phyloP scores from a whole-genome alignment of 306 rosid species.

The Cercis canadensis region DNA sequence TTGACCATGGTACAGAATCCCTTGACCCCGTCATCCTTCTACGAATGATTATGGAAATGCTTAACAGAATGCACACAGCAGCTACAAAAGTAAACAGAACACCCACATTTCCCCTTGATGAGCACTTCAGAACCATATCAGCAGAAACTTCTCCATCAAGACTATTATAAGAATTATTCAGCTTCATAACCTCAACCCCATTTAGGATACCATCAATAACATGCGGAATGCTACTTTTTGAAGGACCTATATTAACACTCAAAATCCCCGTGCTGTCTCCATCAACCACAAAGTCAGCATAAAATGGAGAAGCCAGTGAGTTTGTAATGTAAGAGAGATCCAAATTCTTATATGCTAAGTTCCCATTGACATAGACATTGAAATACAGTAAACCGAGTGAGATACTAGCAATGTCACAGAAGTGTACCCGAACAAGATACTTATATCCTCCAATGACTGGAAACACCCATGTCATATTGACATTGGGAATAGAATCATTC shows the following conservation, averaged over 20 bases:
- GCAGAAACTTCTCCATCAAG: constrained; percentile 58
- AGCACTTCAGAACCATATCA: constrained; percentile 37
- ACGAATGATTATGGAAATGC: constrained; percentile 50
- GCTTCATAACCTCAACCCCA: constrained; percentile 52
- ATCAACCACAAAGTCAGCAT: constrained; percentile 76
- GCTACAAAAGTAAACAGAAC: constrained; percentile 46
- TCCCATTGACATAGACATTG: constrained; percentile 84
- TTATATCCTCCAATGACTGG: constrained; percentile 60
- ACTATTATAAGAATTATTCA: constrained; percentile 46
- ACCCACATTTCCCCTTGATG: constrained; percentile 41
- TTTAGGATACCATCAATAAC: constrained; percentile 51
- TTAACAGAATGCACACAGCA: constrained; percentile 48
- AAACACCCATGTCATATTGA: constrained; percentile 85
- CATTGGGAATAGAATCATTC: constrained; percentile 61
- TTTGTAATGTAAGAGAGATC: constrained; percentile 60
- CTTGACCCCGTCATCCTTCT: constrained; percentile 44
- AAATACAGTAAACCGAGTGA: constrained; percentile 70
- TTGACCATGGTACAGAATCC: constrained; percentile 51
- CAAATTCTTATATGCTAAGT: constrained; percentile 59
- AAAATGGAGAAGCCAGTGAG: constrained; percentile 71
- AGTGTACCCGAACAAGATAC: constrained; percentile 77
- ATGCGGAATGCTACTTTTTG: constrained; percentile 52
- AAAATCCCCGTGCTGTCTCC: constrained; percentile 45
- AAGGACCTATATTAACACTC: constrained; percentile 68
- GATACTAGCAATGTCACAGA: constrained; percentile 89